A percentile compares a stretch with the other conserved stretches of the same genome.
phyloP scores from a whole-genome alignment of 371 early-diverging fungal species.

The Rhizomucor miehei region DNA sequence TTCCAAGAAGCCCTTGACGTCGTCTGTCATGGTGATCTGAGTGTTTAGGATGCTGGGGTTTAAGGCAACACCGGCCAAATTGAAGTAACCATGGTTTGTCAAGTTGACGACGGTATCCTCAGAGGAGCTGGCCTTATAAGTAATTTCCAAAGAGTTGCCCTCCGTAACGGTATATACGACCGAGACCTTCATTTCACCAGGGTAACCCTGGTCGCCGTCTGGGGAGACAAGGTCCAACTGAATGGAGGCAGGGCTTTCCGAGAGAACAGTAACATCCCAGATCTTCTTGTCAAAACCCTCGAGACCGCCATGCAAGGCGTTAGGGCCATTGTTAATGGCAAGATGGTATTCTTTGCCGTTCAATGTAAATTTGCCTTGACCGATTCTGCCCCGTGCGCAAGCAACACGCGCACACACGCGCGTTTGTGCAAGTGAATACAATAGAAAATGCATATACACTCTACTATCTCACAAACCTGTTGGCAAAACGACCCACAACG shows the following conservation, averaged over 20 bases:
- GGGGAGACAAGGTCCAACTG: conserved; percentile 42
- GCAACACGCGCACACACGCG: too few relatives aligned
- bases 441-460: background rate
- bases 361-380: conserved; percentile 37
- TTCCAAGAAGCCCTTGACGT: conserved; percentile 51
- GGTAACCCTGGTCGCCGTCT: conserved; percentile 48
- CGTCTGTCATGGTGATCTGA: conserved; percentile 43
- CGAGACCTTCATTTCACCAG: conserved; percentile 35
- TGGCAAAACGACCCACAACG: conserved; percentile 47
- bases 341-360: conserved; percentile 32
- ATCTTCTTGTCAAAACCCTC: conserved; percentile 44
- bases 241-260: conserved; percentile 37
- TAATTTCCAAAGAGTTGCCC: conserved; percentile 25
- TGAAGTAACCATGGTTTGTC: conserved; percentile 47
- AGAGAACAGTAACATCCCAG: conserved; percentile 37
- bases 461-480: conserved; percentile 28
- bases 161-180: conserved; percentile 45
- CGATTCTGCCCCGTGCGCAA: conserved; percentile 25
- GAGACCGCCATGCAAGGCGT: conserved; percentile 45
- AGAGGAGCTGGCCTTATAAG: conserved; percentile 35
- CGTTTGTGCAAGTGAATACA: background rate
- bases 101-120: conserved; percentile 35
- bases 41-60: conserved; percentile 48
- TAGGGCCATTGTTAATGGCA: conserved; percentile 39
- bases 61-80: conserved; percentile 45